Evolutionary conservation across 331 rosid genomes (phyloP), one percentile per base, ranked within the genome.

Genomic region (Acacia concinna): DNA sequence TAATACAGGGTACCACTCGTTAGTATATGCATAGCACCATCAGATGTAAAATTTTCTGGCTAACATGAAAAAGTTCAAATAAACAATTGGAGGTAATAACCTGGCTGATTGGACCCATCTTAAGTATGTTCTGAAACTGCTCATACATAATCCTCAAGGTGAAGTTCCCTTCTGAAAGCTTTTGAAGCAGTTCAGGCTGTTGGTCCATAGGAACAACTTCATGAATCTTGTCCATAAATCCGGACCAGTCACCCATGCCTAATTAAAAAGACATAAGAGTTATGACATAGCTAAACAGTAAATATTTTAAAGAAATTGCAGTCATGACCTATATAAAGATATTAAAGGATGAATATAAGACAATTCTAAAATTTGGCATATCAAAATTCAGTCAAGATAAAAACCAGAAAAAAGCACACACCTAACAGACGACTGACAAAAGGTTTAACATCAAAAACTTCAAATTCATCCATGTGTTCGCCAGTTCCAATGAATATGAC

Each of bases 161-260:
- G 77, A 89, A 92, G 80, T 84, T 88, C 72, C 98, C 91, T 84
- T 86, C 88, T 38, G 88, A 86, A 40, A 90, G 85, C 84, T 81
- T 88, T 78, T 90, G 91, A 43, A 88, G 76, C 46, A 86, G 86
- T 77, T 90, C 90, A 14, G 89, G 88, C 74, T 86, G 91, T 73
- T 90, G 90, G 75, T 90, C 92, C 91, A 88, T 83, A 0, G 91
- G 94, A 83, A 88, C 94, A 40, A 87, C 94, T 81, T 90, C 94
- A 35, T 87, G 91, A 85, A 88, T 90, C 82, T 90, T 90, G 82
- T 90, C 90, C 88, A 83, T 86, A 77, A 85, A 83, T 34, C 94
- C 94, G 57, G 89, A 81, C 89, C 90, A 85, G 78, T 90, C 90
- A 70, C 94, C 92, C 94, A 90, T 90, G 54, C 92, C 91, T 89